Evolutionary conservation across 768 basidiomycete genomes (phyloP).

Genomic region (Mycena vitilis): DNA sequence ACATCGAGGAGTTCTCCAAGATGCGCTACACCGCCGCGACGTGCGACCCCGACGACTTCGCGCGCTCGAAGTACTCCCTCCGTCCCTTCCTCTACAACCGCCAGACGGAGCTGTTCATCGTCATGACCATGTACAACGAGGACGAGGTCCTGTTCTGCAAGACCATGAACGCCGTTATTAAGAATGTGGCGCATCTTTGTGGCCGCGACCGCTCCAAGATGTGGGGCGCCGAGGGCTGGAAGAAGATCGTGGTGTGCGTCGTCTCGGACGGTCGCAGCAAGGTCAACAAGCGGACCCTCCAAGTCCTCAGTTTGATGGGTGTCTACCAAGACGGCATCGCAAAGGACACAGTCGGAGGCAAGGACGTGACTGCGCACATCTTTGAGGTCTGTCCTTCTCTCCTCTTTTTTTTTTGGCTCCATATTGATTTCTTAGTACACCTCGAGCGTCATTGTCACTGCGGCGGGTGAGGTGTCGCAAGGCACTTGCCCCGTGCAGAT

Average conservation of each 20-base stretch:
- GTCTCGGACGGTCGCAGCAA: slow-evolving; percentile 89
- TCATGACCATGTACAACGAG: slow-evolving; percentile 98
- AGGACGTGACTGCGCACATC: slow-evolving; percentile 93
- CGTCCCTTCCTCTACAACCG: slow-evolving; percentile 84
- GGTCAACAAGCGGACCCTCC: slow-evolving; percentile 90
- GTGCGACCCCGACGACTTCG: slow-evolving; percentile 91
- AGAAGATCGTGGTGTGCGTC: slow-evolving; percentile 90
- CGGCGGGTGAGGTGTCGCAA: slow-evolving; percentile 81
- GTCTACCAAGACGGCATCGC: slow-evolving; percentile 91
- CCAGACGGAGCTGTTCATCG: slow-evolving; percentile 92
- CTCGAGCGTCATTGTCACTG: slow-evolving; percentile 80
- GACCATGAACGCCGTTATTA: slow-evolving; percentile 92
- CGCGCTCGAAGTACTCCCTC: slow-evolving; percentile 79
- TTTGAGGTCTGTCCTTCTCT: slow-evolving; percentile 68
- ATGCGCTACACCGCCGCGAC: slow-evolving; percentile 92
- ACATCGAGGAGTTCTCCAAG: slow-evolving; percentile 81
- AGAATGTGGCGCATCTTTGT: slow-evolving; percentile 87
- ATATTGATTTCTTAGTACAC: slow-evolving; percentile 67
- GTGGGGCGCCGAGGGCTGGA: slow-evolving; percentile 92
- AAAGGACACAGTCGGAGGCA: slow-evolving; percentile 88
- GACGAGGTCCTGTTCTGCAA: slow-evolving; percentile 81
- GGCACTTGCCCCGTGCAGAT: slow-evolving; percentile 87
- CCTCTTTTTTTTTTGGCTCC: neutral
- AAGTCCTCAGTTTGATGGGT: slow-evolving; percentile 89
- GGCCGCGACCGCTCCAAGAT: slow-evolving; percentile 75